phyloP scores from a whole-genome alignment of 2,329 filamentous ascomycete genomes.

The Metarhizium album region DNA sequence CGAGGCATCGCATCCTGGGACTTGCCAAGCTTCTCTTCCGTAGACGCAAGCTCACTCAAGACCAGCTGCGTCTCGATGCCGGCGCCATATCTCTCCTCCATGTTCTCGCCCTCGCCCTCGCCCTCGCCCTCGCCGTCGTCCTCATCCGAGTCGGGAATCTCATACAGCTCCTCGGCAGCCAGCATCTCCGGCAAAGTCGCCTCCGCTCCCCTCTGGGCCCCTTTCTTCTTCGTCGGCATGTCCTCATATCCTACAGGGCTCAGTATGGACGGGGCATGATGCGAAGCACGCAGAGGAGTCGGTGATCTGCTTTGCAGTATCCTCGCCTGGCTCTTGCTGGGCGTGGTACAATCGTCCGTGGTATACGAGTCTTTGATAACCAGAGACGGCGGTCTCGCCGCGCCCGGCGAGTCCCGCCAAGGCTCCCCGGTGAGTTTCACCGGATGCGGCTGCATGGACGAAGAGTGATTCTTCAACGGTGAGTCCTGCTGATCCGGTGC shows the following conservation, averaged over 20 bases:
- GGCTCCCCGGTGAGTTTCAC: slow-evolving; percentile 13
- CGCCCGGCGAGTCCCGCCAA: slow-evolving; percentile 10
- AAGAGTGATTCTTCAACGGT: slow-evolving; percentile 22
- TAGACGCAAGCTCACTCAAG: slow-evolving; percentile 21
- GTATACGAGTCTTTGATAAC: slow-evolving; percentile 37
- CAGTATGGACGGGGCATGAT: not conserved
- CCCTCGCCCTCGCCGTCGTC: slow-evolving; percentile 17
- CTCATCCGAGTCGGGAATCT: slow-evolving; percentile 42
- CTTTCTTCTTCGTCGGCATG: slow-evolving; percentile 10
- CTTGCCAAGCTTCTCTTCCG: slow-evolving; percentile 10
- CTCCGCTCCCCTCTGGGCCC: no score
- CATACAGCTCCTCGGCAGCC: slow-evolving; percentile 9
- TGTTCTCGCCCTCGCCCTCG: slow-evolving; percentile 5
- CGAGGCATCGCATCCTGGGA: slow-evolving; percentile 7
- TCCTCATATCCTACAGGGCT: not conserved
- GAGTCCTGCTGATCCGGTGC: slow-evolving; percentile 22
- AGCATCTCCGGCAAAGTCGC: slow-evolving; percentile 3
- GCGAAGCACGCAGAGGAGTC: not conserved
- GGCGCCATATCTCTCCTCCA: slow-evolving; percentile 13
- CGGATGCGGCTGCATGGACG: slow-evolving; percentile 8
- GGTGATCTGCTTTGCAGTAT: slow-evolving; percentile 1
- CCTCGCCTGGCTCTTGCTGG: slow-evolving; percentile 11
- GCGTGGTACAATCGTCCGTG: slow-evolving; percentile 22
- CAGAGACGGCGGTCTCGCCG: slow-evolving; percentile 16
- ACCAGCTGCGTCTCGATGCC: slow-evolving; percentile 25